Percentiles rank a stretch among this genome's conserved stretches.
These are phyloP conservation scores for Rhododendron mucronatum DNA, from an alignment of 148 eudicot species.

Conservation along the genomic window DNA sequence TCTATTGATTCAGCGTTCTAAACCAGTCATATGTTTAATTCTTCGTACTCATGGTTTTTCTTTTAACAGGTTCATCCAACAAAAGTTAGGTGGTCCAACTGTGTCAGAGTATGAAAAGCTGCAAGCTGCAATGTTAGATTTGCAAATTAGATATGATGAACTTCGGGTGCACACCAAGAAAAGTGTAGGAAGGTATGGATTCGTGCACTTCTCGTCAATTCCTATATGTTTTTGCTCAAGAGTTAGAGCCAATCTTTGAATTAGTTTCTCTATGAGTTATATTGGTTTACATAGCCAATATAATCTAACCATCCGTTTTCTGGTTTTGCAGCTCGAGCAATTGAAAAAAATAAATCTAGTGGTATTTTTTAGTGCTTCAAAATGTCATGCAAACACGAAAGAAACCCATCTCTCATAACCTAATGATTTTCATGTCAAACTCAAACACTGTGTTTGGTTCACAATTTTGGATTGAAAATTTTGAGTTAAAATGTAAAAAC, in stretches of 20 bases:
- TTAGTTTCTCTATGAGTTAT: no score
- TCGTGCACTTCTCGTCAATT: not conserved
- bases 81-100: slow-evolving; percentile 82
- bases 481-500: no score
- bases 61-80: slow-evolving; percentile 69
- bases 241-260: not conserved
- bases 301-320: not conserved
- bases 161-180: slow-evolving; percentile 65
- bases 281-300: not conserved
- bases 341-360: slow-evolving; percentile 7
- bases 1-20: not conserved
- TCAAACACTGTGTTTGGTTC: not conserved
- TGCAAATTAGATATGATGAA: slow-evolving; percentile 56
- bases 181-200: slow-evolving; percentile 60
- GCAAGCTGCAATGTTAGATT: slow-evolving; percentile 60
- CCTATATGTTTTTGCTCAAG: not conserved
- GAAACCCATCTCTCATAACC: not conserved
- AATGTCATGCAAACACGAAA: not conserved
- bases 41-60: not conserved
- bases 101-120: slow-evolving; percentile 74
- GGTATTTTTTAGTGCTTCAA: not conserved
- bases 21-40: no score
- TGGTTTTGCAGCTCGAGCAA: slow-evolving; percentile 13
- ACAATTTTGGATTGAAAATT: no score
- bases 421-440: not conserved